Evolutionary conservation across 805 yeast genomes (phyloP), one percentile per base, ranked within the genome.

Genomic region (Wickerhamiella brachini): DNA sequence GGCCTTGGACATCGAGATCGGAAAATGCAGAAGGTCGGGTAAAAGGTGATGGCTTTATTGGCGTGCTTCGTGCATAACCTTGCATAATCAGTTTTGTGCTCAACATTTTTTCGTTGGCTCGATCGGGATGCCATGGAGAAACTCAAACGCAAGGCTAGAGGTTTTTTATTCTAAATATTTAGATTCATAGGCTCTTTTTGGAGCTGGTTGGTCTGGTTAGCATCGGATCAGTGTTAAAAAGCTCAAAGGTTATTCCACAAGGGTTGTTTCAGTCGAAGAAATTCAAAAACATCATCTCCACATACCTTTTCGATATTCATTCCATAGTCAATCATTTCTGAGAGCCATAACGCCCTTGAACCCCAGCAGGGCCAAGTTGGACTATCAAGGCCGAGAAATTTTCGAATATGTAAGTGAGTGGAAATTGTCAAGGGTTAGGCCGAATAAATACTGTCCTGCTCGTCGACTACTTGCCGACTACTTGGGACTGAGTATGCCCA

Each of bases 151-250:
- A 10, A 7, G 6, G 31, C 10, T 26, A 26, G 9, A 10, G 10
- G 31, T 26, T 26, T 29, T 29, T 29, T 29, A 29, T 7, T 29
- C 12, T 29, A 29, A 29, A 29, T 29, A 29, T 4, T 29, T 29
- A 15, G 3, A 29, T 29, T 4, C 12, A 4, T 9, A 29, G 10
- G 6, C 9, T 10, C 9, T 26, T 26, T 26, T 26, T 26, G 10
- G 31, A 10, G 9, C 31, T 26, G 10, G 13, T 15, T 5, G n/a
- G n/a, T 22, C 46, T 44, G 46, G 46, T 44, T 44, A 44, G 46
- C 34, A 44, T 24, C 23, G 20, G 46, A 64, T 69, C 72, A 69
- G 72, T 65, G 70, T 69, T 69, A 69, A 69, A 69, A 68, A 68
- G 72, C 72, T 68, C 72, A 61, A 61, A 51, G 54, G 57, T 61